Evolutionary conservation across 2,329 filamentous ascomycete genomes (phyloP), one percentile per base, ranked within the genome.

Genomic region (Hymenoscyphus fructigenus): DNA sequence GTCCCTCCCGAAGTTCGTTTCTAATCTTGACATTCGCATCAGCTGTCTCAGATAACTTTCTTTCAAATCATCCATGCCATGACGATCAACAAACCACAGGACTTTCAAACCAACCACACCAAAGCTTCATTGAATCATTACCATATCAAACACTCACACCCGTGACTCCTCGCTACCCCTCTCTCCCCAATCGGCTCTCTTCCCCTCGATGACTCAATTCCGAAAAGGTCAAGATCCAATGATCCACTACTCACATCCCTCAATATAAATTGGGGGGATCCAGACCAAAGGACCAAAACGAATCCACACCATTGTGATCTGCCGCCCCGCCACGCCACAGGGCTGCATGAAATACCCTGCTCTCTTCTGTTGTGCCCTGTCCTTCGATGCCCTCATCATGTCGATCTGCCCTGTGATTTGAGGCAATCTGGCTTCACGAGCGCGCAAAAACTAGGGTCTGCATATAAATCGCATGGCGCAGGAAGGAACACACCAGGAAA

Each of bases 141-240:
- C 34, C 14, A 15, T 3, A 36, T 12, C 14, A 12, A 44, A 34
- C 44, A 29, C 50, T 38, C 36, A 2, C 58, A 26, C 36, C 15
- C n/a, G 32, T 3, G 6, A 12, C 38, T 59, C 55, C 61, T 50
- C 58, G 58, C 63, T 57, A 61, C 61, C 59, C 61, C 61, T 63
- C 50, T 58, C 10, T 17, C 17, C 20, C 65, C 50, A 63, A 64
- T 61, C 59, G 58, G 62, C 57, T 47, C 23, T n/a, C 14, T 53
- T 23, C 61, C 55, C 20, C 14, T 62, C 34, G 32, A 57, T 59
- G 55, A 61, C 32, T 62, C 59, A 58, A 60, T 20, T 47, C 17
- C 38, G 10, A 15, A 41, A 4, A 17, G 15, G 38, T 15, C 17
- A 7, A 7, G 20, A 20, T 17, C 17, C 3, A 7, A 47, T 20